Conservation (phyloP, 768 basidiomycete species). For the Pilatotrama ljubarskyi region DNA sequence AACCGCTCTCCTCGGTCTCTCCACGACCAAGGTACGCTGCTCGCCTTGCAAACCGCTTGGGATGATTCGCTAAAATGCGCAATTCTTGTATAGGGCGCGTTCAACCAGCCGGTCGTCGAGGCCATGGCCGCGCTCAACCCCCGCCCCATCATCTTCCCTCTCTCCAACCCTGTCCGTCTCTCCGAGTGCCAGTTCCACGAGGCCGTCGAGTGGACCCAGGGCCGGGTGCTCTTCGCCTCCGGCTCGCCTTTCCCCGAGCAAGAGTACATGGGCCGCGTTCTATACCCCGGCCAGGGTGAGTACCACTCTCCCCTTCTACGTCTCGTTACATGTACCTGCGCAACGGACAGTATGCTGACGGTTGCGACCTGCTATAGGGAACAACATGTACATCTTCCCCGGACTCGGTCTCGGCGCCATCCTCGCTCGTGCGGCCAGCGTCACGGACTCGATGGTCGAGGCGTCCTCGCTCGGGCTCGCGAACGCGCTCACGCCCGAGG, state of each 20-base stretch:
- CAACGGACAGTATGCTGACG: background rate
- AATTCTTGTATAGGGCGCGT: constrained; percentile 81
- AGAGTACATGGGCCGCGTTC: constrained; percentile 50
- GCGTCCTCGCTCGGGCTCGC: constrained; percentile 82
- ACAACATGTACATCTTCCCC: constrained; percentile 91
- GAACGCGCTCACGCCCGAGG: constrained; percentile 68
- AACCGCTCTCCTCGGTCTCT: constrained; percentile 86
- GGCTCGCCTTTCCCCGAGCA: constrained; percentile 83
- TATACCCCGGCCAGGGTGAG: constrained; percentile 75
- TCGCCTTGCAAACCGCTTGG: background rate
- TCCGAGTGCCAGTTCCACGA: constrained; percentile 82
- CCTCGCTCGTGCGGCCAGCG: constrained; percentile 60
- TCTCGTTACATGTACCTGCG: background rate
- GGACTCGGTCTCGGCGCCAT: constrained; percentile 81
- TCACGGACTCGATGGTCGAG: constrained; percentile 90
- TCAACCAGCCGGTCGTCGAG: constrained; percentile 67
- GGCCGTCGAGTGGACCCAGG: constrained; percentile 69
- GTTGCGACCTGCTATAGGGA: constrained; percentile 38
- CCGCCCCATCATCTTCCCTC: constrained; percentile 88
- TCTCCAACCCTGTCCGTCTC: constrained; percentile 84
- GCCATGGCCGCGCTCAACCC: constrained; percentile 79
- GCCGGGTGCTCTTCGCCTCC: constrained; percentile 80
- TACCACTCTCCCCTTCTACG: background rate
- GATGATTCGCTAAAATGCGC: no score
- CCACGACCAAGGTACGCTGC: constrained; percentile 65